Conservation (phyloP, 805 yeast genomes). For the Metschnikowia similis region DNA sequence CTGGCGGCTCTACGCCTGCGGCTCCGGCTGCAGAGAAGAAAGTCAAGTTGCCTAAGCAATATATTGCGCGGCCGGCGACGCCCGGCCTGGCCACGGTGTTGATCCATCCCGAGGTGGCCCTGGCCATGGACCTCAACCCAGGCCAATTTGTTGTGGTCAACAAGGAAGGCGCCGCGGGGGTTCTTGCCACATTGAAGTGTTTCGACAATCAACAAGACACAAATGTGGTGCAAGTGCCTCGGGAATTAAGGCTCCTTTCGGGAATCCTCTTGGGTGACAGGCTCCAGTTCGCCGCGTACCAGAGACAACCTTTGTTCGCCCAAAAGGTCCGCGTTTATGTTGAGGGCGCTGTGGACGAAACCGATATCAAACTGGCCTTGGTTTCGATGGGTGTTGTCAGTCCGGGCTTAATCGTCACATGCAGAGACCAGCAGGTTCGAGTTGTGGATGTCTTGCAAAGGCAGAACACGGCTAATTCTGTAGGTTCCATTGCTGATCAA, state of each 20-base stretch:
- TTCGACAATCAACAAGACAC: slow-evolving; percentile 32
- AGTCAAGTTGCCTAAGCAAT: slow-evolving; percentile 37
- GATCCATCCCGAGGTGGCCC: slow-evolving; percentile 42
- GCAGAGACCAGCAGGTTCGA: slow-evolving; percentile 16
- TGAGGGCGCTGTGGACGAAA: not conserved
- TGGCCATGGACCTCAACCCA: slow-evolving; percentile 41
- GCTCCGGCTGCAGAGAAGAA: slow-evolving; percentile 22
- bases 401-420: slow-evolving; percentile 47
- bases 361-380: slow-evolving; percentile 20
- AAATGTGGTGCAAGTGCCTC: slow-evolving; percentile 27
- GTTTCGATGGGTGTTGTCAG: slow-evolving; percentile 56
- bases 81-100: slow-evolving; percentile 28
- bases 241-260: slow-evolving; percentile 26
- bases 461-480: slow-evolving; percentile 12
- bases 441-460: slow-evolving; percentile 26
- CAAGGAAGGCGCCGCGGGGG: slow-evolving; percentile 40
- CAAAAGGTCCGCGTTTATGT: slow-evolving; percentile 6
- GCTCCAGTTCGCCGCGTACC: slow-evolving; percentile 41
- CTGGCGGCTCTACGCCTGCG: slow-evolving; percentile 9
- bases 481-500: slow-evolving; percentile 9
- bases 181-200: slow-evolving; percentile 39
- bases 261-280: slow-evolving; percentile 48
- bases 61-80: slow-evolving; percentile 35
- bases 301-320: slow-evolving; percentile 42
- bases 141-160: slow-evolving; percentile 46